Evolutionary conservation across 805 yeast species (phyloP).

Genomic region (Teunomyces barrocoloradensis): DNA sequence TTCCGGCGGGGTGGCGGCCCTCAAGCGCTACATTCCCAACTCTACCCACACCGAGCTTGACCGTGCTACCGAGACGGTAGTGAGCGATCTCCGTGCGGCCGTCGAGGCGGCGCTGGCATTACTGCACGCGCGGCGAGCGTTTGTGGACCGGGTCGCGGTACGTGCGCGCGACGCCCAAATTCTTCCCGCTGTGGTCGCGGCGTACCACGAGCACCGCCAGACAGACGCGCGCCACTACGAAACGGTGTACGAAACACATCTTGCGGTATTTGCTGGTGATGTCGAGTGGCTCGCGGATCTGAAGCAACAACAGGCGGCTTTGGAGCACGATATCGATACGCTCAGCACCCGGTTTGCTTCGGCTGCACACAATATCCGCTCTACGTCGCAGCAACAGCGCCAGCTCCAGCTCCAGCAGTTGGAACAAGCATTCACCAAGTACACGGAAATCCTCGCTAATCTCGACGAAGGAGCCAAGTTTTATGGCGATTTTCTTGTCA

Average conservation of each 20-base stretch:
- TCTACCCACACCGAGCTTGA: slow-evolving; percentile 34
- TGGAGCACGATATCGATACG: slow-evolving; percentile 16
- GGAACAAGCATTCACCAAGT: slow-evolving; percentile 50
- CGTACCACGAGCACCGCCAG: slow-evolving; percentile 32
- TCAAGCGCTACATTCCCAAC: slow-evolving; percentile 39
- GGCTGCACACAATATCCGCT: slow-evolving; percentile 15
- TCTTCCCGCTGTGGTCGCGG: slow-evolving; percentile 51
- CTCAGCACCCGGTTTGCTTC: slow-evolving; percentile 12
- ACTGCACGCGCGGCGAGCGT: slow-evolving; percentile 36
- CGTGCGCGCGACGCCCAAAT: slow-evolving; percentile 48
- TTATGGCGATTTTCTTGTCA: slow-evolving; percentile 58
- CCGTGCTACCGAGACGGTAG: slow-evolving; percentile 25
- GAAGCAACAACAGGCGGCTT: slow-evolving; percentile 24
- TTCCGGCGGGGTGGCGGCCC: slow-evolving; percentile 35
- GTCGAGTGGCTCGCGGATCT: slow-evolving; percentile 42
- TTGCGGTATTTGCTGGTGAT: slow-evolving; percentile 50
- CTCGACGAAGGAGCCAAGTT: slow-evolving; percentile 68
- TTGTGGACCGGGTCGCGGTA: slow-evolving; percentile 41
- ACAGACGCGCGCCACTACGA: slow-evolving; percentile 34
- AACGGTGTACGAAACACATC: slow-evolving; percentile 38
- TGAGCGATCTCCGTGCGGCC: slow-evolving; percentile 36
- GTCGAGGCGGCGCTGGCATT: slow-evolving; percentile 28
- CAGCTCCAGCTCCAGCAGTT: slow-evolving; percentile 50
- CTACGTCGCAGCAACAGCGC: slow-evolving; percentile 33
- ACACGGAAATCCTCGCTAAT: slow-evolving; percentile 55